These are phyloP conservation scores for Sistotremastrum niveocremeum DNA, from an alignment of 768 basidiomycete species.

Conservation along the genomic window DNA sequence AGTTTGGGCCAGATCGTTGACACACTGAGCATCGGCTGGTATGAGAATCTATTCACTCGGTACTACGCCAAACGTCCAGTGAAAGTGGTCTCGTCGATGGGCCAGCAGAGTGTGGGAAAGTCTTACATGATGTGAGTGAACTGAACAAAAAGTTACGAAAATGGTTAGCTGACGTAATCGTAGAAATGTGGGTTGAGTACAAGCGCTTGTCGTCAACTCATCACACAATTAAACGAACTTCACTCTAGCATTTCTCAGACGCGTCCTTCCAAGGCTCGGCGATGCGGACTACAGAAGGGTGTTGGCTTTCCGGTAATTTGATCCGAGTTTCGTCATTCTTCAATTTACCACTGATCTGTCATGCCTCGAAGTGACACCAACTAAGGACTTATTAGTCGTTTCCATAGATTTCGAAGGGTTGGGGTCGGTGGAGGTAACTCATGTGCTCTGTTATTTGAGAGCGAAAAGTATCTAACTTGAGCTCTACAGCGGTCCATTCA, in stretches of 20 bases:
- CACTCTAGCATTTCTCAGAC: constrained; percentile 44
- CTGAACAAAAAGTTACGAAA: neutral
- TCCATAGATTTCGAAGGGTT: constrained; percentile 53
- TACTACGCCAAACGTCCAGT: constrained; percentile 48
- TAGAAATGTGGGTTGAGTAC: too few relatives aligned
- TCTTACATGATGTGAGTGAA: constrained; percentile 4
- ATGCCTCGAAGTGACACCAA: constrained; percentile 34
- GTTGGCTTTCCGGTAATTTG: constrained; percentile 1
- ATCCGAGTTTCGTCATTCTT: too few relatives aligned
- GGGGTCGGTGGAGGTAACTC: neutral
- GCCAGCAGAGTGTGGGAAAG: constrained; percentile 13
- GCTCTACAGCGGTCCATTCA: constrained; percentile 17
- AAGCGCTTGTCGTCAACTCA: neutral
- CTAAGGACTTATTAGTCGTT: constrained; percentile 37
- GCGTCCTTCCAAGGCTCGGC: constrained; percentile 55
- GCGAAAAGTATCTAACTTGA: neutral
- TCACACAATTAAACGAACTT: constrained; percentile 16
- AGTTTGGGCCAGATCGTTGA: constrained; percentile 46
- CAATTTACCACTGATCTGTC: too few relatives aligned
- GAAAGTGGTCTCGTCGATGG: constrained; percentile 55
- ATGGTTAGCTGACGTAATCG: too few relatives aligned
- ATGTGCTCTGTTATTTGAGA: too few relatives aligned
- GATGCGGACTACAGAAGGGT: constrained; percentile 42
- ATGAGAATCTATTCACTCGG: constrained; percentile 48
- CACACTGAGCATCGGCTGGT: constrained; percentile 46